These are phyloP conservation scores for Dryadomyces sulphureus DNA, from an alignment of 2,329 filamentous ascomycete species.

Conservation along the genomic window DNA sequence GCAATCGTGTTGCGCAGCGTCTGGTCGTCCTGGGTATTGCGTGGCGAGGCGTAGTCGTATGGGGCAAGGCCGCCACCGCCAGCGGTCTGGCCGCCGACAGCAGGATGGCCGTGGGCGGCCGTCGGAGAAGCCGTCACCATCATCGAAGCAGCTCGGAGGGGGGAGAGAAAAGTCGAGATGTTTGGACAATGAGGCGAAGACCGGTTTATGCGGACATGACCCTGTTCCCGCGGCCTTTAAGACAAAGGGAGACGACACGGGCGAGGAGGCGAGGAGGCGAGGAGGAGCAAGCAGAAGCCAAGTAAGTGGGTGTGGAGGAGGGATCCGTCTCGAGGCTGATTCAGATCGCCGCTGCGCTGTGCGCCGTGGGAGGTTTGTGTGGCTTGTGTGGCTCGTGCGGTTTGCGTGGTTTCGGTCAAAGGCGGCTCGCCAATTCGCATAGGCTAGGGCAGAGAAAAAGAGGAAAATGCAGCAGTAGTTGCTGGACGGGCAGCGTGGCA, in stretches of 20 bases:
- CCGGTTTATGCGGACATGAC: background rate
- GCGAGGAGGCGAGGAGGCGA: too few species aligned
- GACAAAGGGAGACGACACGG: too few species aligned
- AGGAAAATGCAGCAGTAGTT: background rate
- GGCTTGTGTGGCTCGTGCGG: background rate
- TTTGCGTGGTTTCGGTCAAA: background rate
- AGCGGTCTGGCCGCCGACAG: constrained; percentile 15
- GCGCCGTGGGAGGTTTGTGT: background rate
- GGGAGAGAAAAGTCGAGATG: background rate
- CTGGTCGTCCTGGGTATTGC: constrained; percentile 15
- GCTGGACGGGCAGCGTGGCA: too few species aligned
- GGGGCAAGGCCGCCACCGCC: constrained; percentile 11
- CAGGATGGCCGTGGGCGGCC: background rate
- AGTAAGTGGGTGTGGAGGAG: too few species aligned
- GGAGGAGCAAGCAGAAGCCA: too few species aligned
- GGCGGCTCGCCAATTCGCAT: background rate
- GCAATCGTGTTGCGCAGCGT: constrained; percentile 22
- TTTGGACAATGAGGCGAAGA: background rate
- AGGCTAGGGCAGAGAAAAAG: background rate
- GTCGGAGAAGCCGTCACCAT: background rate
- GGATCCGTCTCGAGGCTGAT: too few species aligned
- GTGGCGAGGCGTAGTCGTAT: constrained; percentile 3
- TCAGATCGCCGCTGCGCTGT: background rate
- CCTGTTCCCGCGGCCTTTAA: background rate
- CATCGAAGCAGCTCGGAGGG: background rate